phyloP scores from a whole-genome alignment of 2,329 filamentous ascomycete species.

The Pseudogymnoascus sp. region DNA sequence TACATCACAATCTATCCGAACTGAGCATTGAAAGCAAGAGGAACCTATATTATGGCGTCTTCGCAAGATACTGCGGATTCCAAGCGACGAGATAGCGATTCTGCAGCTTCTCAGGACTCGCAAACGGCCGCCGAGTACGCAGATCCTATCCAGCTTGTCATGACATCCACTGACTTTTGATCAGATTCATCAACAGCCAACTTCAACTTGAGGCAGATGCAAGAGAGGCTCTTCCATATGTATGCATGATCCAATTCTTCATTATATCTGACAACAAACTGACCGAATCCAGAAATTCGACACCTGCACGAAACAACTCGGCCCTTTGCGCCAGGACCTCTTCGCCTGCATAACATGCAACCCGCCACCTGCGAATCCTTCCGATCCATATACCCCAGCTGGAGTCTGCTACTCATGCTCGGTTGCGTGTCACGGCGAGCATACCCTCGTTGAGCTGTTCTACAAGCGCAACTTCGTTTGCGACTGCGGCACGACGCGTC shows the following conservation, averaged over 20 bases:
- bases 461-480: conserved; percentile 92
- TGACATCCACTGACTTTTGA: conserved; percentile 10
- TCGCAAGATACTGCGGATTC: background rate
- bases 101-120: conserved; percentile 38
- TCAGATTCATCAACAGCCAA: conserved; percentile 79
- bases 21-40: background rate
- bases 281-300: conserved; percentile 66
- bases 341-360: conserved; percentile 95
- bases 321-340: conserved; percentile 75
- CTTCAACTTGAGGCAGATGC: conserved; percentile 90
- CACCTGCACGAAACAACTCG: conserved; percentile 83
- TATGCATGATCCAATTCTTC: conserved; percentile 36
- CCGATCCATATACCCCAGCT: conserved; percentile 61
- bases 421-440: conserved; percentile 92
- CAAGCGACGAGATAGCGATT: conserved; percentile 6
- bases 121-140: conserved; percentile 42
- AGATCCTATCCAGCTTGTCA: conserved; percentile 1
- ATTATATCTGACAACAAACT: conserved; percentile 1
- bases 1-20: background rate
- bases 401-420: conserved; percentile 96
- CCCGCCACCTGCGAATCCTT: conserved; percentile 57
- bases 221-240: conserved; percentile 88
- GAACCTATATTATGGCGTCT: background rate
- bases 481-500: conserved; percentile 84
- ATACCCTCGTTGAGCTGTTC: conserved; percentile 91